Base-by-base conservation (phyloP, 2,329 filamentous ascomycete species). In the Didymella lethalis region DNA sequence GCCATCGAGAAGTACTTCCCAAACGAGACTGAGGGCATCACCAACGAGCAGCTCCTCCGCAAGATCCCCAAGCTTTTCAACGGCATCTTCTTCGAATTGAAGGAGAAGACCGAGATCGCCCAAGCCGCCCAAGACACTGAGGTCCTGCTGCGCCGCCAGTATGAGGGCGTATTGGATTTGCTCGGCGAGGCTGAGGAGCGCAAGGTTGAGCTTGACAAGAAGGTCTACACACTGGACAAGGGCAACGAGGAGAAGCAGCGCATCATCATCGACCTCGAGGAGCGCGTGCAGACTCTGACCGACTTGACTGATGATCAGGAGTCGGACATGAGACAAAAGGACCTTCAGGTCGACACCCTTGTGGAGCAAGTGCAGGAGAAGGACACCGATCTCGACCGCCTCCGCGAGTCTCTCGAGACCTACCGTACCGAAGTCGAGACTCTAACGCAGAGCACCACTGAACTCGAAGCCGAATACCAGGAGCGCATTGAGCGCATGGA, bases 1-100 rank as follows among this genome's bases (percentile, higher is more conserved):
- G 68, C 72, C 31, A 64, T 82, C 20, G 77, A 81, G 26, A 68
- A 70, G 45, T 68, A 78, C 34, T 73, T 82, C n/a, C 80, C 80
- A 14, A 67, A 68, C 25, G 63, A 75, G 12, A 75, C 77, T 4
- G 65, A 70, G 12, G 72, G 73, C 34, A 70, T 80, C 8, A 75
- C 73, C 8, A 80, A 78, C 54, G 67, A 71, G 41, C 72, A 79
- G 20, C 64, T 82, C 11, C 64, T 82, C 2, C 70, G 70, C 28
- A 77, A 79, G 49, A 65, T 72, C 20, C 71, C 71, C 3, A 59
- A 68, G 29, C 65, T 82, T 20, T 73, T 79, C 23, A 69, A 77
- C 23, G 73, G 77, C 23, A 68, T 82, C 32, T 70, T 71, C 49
- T 61, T 46, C n/a, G 74, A 74, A 57, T 64, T 75, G 28, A 63